Conservation (phyloP, 768 basidiomycete genomes). For the Tricholoma matsutake region DNA sequence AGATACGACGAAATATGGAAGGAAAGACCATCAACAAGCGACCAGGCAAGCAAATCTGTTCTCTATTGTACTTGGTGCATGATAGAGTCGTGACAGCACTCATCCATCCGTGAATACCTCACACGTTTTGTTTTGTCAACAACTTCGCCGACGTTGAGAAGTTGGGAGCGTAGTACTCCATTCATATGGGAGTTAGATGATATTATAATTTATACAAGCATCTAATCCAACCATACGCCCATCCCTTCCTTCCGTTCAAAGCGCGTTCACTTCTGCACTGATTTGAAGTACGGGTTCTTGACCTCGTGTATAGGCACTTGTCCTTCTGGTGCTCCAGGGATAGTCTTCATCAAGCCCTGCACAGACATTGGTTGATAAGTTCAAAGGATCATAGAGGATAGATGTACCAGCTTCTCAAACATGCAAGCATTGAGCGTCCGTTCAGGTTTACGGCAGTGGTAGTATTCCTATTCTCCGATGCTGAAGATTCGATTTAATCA, state of each 20-base stretch:
- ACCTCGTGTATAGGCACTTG: slow-evolving; percentile 87
- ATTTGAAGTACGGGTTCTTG: slow-evolving; percentile 76
- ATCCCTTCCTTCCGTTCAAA: not conserved
- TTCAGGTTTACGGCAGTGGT: slow-evolving; percentile 86
- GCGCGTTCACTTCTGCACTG: slow-evolving; percentile 70
- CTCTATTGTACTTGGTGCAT: not conserved
- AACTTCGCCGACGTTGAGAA: too few relatives aligned
- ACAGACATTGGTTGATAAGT: slow-evolving; percentile 2
- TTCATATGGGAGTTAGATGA: not conserved
- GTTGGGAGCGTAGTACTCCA: not conserved
- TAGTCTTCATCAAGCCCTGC: slow-evolving; percentile 87
- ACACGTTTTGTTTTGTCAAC: not conserved
- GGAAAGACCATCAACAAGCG: slow-evolving; percentile 10
- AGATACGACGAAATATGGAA: slow-evolving; percentile 9
- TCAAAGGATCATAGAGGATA: not conserved
- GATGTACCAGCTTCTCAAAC: slow-evolving; percentile 88
- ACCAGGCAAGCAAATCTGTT: not conserved
- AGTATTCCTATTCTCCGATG: slow-evolving; percentile 67
- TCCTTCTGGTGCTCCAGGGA: slow-evolving; percentile 84
- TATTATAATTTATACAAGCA: slow-evolving; percentile 14
- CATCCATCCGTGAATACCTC: too few relatives aligned
- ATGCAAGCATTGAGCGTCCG: slow-evolving; percentile 88
- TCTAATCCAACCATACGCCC: slow-evolving; percentile 7
- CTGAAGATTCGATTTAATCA: not conserved
- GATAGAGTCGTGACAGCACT: not conserved